Conservation (phyloP, 176 grass and related monocot species). For the Oryza meridionalis region DNA sequence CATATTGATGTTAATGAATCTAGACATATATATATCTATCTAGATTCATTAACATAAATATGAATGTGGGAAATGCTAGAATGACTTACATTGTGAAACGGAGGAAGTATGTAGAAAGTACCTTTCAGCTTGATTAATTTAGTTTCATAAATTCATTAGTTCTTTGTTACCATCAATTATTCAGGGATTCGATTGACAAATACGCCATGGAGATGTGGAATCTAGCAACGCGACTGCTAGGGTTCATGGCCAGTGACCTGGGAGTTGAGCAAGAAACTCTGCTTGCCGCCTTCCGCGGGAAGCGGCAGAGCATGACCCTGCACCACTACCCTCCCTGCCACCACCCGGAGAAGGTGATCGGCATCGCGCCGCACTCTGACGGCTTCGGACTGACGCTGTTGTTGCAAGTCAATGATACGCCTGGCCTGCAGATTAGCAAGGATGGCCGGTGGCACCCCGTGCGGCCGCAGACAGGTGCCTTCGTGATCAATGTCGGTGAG, state of each 20-base stretch:
- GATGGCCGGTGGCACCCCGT: slow-evolving; percentile 28
- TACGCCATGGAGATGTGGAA: neutral
- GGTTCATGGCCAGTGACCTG: neutral
- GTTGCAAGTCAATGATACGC: neutral
- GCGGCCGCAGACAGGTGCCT: slow-evolving; percentile 8
- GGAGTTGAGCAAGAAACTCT: neutral
- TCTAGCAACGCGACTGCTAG: neutral
- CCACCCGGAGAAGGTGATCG: slow-evolving; percentile 31
- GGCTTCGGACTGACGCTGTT: neutral
- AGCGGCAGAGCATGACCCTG: neutral
- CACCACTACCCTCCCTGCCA: slow-evolving; percentile 28
- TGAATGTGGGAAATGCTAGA: no score
- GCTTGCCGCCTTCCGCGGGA: neutral
- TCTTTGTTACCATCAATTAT: neutral
- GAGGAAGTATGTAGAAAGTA: no score
- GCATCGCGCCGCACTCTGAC: slow-evolving; percentile 17
- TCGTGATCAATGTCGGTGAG: slow-evolving; percentile 19
- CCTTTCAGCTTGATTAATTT: no score
- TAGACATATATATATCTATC: no score
- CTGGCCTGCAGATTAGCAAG: slow-evolving; percentile 20
- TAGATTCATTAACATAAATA: no score
- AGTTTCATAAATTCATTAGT: neutral
- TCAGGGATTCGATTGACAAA: neutral
- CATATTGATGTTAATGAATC: no score
- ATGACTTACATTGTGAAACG: no score